These are phyloP conservation scores for Yamadazyma membranifaciens DNA, from an alignment of 1,139 yeast genomes.

Conservation along the genomic window DNA sequence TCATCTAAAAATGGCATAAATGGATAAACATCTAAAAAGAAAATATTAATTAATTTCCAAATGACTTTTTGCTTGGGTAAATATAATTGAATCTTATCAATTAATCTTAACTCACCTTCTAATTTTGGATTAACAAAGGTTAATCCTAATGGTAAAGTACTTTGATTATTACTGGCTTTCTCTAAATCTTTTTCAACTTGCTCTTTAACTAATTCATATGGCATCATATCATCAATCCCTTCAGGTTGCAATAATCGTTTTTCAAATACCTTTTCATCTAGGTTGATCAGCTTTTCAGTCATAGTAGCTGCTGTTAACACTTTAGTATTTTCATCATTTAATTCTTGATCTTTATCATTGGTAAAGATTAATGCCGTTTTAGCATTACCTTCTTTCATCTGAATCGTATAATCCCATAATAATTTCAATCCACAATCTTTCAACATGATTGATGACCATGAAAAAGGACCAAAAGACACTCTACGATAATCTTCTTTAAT, in stretches of 20 bases:
- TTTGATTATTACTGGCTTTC: constrained; percentile 16
- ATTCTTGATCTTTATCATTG: constrained; percentile 17
- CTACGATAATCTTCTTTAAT: constrained; percentile 29
- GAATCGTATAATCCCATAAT: constrained; percentile 31
- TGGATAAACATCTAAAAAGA: constrained; percentile 32
- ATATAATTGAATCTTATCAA: constrained; percentile 29
- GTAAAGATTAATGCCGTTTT: constrained; percentile 19
- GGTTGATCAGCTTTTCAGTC: constrained; percentile 12
- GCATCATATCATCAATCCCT: constrained; percentile 36
- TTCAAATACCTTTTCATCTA: constrained; percentile 27
- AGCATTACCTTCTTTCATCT: constrained; percentile 23
- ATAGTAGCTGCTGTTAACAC: constrained; percentile 17
- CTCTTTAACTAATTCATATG: constrained; percentile 27
- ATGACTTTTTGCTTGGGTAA: constrained; percentile 32
- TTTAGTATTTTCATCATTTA: constrained; percentile 25
- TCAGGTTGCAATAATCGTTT: constrained; percentile 34
- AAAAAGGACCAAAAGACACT: constrained; percentile 48
- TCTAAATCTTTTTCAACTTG: constrained; percentile 17
- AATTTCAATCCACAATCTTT: constrained; percentile 45
- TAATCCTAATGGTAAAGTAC: constrained; percentile 27
- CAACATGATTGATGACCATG: constrained; percentile 48
- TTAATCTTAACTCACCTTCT: constrained; percentile 29
- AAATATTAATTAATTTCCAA: constrained; percentile 32
- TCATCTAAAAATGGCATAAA: constrained; percentile 40
- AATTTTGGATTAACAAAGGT: constrained; percentile 29